These are phyloP conservation scores for Xanthoconium separans DNA, from an alignment of 1,284 basidiomycete genomes.

Conservation along the genomic window DNA sequence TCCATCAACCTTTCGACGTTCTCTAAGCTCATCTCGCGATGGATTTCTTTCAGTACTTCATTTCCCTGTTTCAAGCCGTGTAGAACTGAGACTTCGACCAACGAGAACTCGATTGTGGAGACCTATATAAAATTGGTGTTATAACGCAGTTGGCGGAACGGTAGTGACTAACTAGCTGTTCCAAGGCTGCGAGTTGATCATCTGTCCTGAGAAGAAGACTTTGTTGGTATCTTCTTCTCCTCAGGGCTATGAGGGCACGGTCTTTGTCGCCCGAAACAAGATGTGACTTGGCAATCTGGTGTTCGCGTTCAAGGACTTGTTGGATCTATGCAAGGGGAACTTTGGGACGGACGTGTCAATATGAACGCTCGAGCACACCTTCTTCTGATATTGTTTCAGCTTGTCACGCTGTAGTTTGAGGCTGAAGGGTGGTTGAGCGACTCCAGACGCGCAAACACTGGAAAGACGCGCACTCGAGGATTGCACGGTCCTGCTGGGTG, in stretches of 20 bases:
- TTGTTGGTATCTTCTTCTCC: slow-evolving; percentile 93
- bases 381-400: slow-evolving; percentile 92
- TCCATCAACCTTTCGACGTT: slow-evolving; percentile 92
- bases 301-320: slow-evolving; percentile 81
- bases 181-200: slow-evolving; percentile 83
- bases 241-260: slow-evolving; percentile 81
- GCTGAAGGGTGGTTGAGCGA: slow-evolving; percentile 39
- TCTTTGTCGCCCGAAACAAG: slow-evolving; percentile 83
- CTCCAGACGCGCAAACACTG: slow-evolving; percentile 11
- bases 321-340: slow-evolving; percentile 64
- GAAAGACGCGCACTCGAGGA: slow-evolving; percentile 76
- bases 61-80: slow-evolving; percentile 94
- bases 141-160: background rate
- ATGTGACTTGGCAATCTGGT: slow-evolving; percentile 84
- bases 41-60: slow-evolving; percentile 89
- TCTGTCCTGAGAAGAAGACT: slow-evolving; percentile 87
- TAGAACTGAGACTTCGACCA: slow-evolving; percentile 90
- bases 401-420: slow-evolving; percentile 96
- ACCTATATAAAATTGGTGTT: slow-evolving; percentile 52
- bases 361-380: slow-evolving; percentile 48
- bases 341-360: background rate
- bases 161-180: slow-evolving; percentile 73
- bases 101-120: slow-evolving; percentile 93
- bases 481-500: slow-evolving; percentile 90
- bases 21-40: slow-evolving; percentile 90